These are phyloP conservation scores for Canavalia ensiformis DNA, from an alignment of 306 rosid species.

Conservation along the genomic window DNA sequence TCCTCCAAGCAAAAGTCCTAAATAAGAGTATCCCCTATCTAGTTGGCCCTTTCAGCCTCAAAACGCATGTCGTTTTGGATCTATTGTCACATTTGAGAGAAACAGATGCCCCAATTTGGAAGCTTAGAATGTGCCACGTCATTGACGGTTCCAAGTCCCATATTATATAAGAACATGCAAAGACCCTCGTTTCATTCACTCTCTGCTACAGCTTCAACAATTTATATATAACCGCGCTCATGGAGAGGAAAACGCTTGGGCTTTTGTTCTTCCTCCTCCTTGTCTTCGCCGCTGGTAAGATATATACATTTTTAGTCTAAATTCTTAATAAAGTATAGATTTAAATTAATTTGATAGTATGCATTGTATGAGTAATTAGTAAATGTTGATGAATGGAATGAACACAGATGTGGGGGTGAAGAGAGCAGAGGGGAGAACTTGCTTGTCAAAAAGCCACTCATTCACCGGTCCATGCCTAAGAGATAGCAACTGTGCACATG, in stretches of 20 bases:
- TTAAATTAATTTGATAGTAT: no score
- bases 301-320: background rate
- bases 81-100: background rate
- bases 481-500: slow-evolving; percentile 59
- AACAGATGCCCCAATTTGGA: background rate
- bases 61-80: no score
- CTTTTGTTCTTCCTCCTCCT: slow-evolving; percentile 45
- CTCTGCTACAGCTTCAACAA: background rate
- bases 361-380: background rate
- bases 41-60: no score
- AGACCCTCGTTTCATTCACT: background rate
- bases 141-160: background rate
- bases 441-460: slow-evolving; percentile 56
- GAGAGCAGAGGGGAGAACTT: slow-evolving; percentile 52
- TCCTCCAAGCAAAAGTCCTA: no score
- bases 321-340: background rate
- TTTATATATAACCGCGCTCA: background rate
- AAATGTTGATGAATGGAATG: background rate
- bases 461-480: slow-evolving; percentile 49
- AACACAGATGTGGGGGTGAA: slow-evolving; percentile 39
- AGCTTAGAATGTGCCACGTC: no score
- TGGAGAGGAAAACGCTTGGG: slow-evolving; percentile 48
- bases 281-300: slow-evolving; percentile 51
- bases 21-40: no score
- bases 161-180: background rate